Evolutionary conservation across 164 flowering plant species (phyloP), one percentile per base, ranked within the genome.

Genomic region (Piper betle): DNA sequence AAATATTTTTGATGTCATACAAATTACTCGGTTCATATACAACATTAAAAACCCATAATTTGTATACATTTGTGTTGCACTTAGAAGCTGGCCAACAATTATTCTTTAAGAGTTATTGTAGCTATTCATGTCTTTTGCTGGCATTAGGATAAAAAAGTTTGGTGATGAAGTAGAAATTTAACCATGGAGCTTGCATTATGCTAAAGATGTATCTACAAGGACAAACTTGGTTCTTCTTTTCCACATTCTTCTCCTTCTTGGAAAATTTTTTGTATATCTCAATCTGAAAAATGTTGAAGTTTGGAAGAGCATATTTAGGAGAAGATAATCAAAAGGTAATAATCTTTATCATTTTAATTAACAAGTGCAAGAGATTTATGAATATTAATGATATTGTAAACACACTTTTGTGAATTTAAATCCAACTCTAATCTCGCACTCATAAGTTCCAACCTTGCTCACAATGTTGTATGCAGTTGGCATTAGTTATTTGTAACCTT

Each of bases 381-480:
- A 9, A 60, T 7, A 18, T 7, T 2, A 46, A 6, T 6, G 37
- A 37, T n/a, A 55, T 3, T 2, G 0, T 25, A 57, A 63, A 57
- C 79, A 75, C 69, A 91, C 96, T 58, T 73, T 71, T 39, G 69
- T 69, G 77, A 82, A 89, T 59, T 77, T 85, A 25, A 92, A 64
- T 19, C 91, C 93, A 57, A 92, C 68, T 55, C 76, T 83, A 41
- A 92, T 78, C 64, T 83, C 75, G 52, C 96, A 96, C 71, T 75
- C 73, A 70, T 80, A 92, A 20, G 88, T 79, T 54, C 80, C 83
- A 75, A 89, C 95, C 65, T 85, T 87, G 42, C 83, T 84, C 60
- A 92, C 96, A 11, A 92, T 87, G 57, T 82, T 86, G 52, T 82
- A 83, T 16, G 81, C 78, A 57, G 84, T 59, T 67, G 95, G 85